Percentiles rank a stretch among this genome's conserved stretches.
Conservation (phyloP, 176 grass and related monocot genomes). For the Raddia guianensis region DNA sequence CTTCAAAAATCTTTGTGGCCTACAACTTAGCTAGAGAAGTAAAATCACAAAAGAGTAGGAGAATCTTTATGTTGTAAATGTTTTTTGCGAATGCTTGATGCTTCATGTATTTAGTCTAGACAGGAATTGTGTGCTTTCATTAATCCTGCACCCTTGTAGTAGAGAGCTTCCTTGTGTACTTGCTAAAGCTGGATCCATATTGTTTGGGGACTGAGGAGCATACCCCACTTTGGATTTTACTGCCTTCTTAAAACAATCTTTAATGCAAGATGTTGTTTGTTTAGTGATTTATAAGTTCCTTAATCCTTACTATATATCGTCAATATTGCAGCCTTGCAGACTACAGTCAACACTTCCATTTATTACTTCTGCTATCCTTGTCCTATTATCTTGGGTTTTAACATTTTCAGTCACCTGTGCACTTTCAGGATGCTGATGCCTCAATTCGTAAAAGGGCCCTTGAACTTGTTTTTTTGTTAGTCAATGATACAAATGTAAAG, state of each 20-base stretch:
- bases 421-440: slow-evolving; percentile 90
- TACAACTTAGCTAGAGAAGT: not conserved
- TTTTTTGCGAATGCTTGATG: not conserved
- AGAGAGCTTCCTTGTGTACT: slow-evolving; percentile 16
- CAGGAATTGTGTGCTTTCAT: not conserved
- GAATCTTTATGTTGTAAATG: not conserved
- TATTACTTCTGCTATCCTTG: slow-evolving; percentile 29
- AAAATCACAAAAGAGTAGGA: not conserved
- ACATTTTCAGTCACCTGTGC: slow-evolving; percentile 34
- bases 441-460: slow-evolving; percentile 99
- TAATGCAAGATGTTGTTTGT: not conserved
- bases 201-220: not conserved
- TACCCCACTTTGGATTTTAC: slow-evolving; percentile 15
- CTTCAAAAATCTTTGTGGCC: not conserved
- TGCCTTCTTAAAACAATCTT: slow-evolving; percentile 8
- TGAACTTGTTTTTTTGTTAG: slow-evolving; percentile 83
- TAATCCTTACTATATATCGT: slow-evolving; percentile 17
- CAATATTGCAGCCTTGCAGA: slow-evolving; percentile 2
- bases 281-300: slow-evolving; percentile 18
- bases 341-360: slow-evolving; percentile 3
- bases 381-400: slow-evolving; percentile 25
- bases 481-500: slow-evolving; percentile 91
- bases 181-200: slow-evolving; percentile 25
- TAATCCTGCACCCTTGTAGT: slow-evolving; percentile 12
- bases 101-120: slow-evolving; percentile 17